Evolutionary conservation across 257 asterid species (phyloP), one percentile per base, ranked within the genome.

Genomic region (Buddleja alternifolia): DNA sequence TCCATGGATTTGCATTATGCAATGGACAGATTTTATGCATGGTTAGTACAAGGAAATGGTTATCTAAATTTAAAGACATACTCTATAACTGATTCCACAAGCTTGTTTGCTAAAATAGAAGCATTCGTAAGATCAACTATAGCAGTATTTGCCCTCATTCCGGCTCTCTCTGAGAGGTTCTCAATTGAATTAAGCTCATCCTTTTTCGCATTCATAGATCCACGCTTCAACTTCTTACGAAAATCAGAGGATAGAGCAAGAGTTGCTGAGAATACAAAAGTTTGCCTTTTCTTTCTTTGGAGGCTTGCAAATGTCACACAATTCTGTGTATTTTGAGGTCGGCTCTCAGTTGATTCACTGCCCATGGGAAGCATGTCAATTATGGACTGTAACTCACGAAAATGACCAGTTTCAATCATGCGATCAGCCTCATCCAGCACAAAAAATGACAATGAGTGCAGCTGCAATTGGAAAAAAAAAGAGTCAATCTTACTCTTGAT

Each of bases 341-440:
- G 87, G 32, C 60, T 76, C 59, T 79, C 88, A 41, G 77, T 67
- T 72, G 93, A 82, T 72, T 82, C 88, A 71, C 75, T 81, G 71
- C 75, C 61, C 78, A 82, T 69, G 7, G 99, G 99, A 81, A 93
- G 96, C 99, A 87, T 89, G 79, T 91, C 97, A 56, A 93, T 80
- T 73, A 93, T 91, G 70, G 97, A 93, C 70, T 91, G 99, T 70
- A 93, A 75, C 84, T 93, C 96, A 3, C 84, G 96, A 73, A 91
- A 93, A 81, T 93, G 99, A 32, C 99, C 99, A 55, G 83, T 78
- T 75, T 93, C 96, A 66, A 93, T 82, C 99, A 93, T 93, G 79
- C 97, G 99, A 68, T 93, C 99, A 60, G 99, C 99, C 83, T 93
- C 99, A 47, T 93, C 99, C 82, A 93, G 86, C 79, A 90, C 96